Conservation (phyloP, 148 eudicot species). For the Fagopyrum esculentum region DNA sequence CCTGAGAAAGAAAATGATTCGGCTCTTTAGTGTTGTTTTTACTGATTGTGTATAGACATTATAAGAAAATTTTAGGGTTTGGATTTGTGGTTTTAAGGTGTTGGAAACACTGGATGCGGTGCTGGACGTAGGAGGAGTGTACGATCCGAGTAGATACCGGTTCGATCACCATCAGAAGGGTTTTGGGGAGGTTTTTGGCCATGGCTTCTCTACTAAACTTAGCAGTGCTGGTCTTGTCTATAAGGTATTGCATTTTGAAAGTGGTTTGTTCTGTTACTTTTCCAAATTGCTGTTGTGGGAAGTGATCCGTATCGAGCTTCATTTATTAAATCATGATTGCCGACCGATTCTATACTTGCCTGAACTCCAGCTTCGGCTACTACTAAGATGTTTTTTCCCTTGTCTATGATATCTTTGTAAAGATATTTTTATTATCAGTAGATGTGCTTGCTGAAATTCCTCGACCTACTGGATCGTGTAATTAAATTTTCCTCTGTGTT, state of each 20-base stretch:
- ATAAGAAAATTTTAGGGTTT: slow-evolving; percentile 5
- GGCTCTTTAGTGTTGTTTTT: neutral
- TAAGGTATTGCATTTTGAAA: slow-evolving; percentile 33
- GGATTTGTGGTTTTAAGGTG: slow-evolving; percentile 31
- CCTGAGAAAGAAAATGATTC: neutral
- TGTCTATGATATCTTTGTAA: neutral
- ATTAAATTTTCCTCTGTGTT: neutral
- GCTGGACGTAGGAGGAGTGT: slow-evolving; percentile 93
- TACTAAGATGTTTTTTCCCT: neutral
- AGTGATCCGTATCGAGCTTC: neutral
- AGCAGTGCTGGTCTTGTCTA: slow-evolving; percentile 94
- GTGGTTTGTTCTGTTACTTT: slow-evolving; percentile 3
- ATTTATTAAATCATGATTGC: neutral
- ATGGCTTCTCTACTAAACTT: slow-evolving; percentile 75
- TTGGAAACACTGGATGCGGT: slow-evolving; percentile 82
- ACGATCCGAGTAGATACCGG: slow-evolving; percentile 57
- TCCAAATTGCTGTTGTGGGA: neutral
- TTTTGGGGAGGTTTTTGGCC: slow-evolving; percentile 83
- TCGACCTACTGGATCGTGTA: neutral
- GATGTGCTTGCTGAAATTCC: neutral
- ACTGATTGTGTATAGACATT: neutral
- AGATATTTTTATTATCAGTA: neutral
- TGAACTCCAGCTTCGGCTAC: no score
- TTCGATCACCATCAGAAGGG: slow-evolving; percentile 98
- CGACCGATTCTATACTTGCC: neutral